Percentiles rank a stretch among this genome's conserved stretches.
Conservation (phyloP, 768 basidiomycete genomes). For the Rickenella mellea region DNA sequence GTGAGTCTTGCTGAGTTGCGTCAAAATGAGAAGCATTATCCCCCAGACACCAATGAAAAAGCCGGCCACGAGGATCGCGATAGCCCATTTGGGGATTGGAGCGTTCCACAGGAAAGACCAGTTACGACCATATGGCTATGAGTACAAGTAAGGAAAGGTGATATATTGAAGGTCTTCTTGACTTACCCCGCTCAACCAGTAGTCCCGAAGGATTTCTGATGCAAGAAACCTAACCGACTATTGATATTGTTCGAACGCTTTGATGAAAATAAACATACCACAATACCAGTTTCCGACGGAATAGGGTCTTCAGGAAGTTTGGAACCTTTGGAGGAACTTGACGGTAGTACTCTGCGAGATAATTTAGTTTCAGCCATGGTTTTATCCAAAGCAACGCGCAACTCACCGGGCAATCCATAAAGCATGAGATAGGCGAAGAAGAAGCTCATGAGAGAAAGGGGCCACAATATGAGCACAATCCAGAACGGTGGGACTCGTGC, state of each 20-base stretch:
- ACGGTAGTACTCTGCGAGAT: conserved; percentile 63
- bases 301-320: conserved; percentile 81
- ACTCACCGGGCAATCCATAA: conserved; percentile 74
- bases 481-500: conserved; percentile 57
- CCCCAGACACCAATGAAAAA: conserved; percentile 92
- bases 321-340: conserved; percentile 94
- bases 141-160: conserved; percentile 9
- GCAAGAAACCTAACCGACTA: conserved; percentile 55
- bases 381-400: not conserved
- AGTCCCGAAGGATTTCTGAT: conserved; percentile 85
- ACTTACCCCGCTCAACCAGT: conserved; percentile 82
- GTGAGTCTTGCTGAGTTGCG: conserved; percentile 84
- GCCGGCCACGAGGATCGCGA: conserved; percentile 61
- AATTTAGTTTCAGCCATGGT: conserved; percentile 8
- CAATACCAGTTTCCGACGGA: conserved; percentile 83
- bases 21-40: conserved; percentile 61
- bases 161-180: not conserved
- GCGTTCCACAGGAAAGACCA: conserved; percentile 92
- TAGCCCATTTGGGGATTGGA: conserved; percentile 75
- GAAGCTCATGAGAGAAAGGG: conserved; percentile 65
- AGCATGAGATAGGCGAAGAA: conserved; percentile 77
- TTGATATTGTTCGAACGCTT: not conserved
- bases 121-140: conserved; percentile 83
- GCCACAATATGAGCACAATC: conserved; percentile 78
- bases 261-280: conserved; percentile 41